Percentiles rank a stretch among this genome's conserved stretches.
Conservation (phyloP, 2,329 filamentous ascomycete genomes). For the Botrytis pseudocinerea region DNA sequence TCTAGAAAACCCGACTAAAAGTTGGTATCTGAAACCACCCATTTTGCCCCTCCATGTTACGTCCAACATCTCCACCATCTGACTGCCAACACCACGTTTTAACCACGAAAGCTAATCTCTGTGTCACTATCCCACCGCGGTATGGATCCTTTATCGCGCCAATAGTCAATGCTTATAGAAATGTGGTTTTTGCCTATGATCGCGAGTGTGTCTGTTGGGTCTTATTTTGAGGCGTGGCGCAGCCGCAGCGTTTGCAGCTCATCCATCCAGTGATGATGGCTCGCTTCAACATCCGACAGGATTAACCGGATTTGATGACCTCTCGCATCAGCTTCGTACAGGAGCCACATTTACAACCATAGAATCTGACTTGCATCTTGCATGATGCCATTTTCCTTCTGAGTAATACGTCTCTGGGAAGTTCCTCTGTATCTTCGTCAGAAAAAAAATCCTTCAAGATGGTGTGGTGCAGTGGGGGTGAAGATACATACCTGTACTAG, state of each 20-base stretch:
- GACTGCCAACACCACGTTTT: neutral
- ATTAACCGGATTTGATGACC: neutral
- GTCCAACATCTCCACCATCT: neutral
- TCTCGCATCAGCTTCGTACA: neutral
- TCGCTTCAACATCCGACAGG: constrained; percentile 1
- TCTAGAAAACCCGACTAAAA: neutral
- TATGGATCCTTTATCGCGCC: neutral
- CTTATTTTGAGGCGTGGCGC: neutral
- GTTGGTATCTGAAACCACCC: neutral
- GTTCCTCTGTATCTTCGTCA: neutral
- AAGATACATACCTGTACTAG: neutral
- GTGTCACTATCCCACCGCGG: neutral
- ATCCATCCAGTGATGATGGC: constrained; percentile 1
- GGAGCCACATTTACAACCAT: neutral
- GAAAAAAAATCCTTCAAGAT: neutral
- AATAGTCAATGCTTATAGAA: neutral
- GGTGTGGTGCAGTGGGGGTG: neutral
- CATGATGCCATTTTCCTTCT: neutral
- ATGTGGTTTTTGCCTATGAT: neutral
- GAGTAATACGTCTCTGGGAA: neutral
- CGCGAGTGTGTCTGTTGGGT: neutral
- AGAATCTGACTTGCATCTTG: neutral
- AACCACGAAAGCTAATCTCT: constrained; percentile 7
- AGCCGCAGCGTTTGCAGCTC: constrained; percentile 12
- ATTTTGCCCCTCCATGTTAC: neutral